These are phyloP conservation scores for Euclidium syriacum DNA, from an alignment of 345 rosid genomes.

Conservation along the genomic window DNA sequence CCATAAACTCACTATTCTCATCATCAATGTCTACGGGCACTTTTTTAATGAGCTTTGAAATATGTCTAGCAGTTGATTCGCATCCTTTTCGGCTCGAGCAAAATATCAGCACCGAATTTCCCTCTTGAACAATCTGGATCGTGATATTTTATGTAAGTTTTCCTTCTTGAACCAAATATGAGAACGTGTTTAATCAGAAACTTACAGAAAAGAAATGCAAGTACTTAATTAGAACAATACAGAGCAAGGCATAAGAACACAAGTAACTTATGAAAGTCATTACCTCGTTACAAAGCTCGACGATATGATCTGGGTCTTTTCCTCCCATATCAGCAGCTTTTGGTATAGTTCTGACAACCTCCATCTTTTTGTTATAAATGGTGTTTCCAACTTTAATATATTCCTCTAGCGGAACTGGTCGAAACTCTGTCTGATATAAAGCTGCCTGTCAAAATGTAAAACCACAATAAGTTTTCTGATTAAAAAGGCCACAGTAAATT, in stretches of 20 bases:
- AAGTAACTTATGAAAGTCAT: conserved; percentile 3
- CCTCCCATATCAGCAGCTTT: conserved; percentile 70
- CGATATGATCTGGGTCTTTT: conserved; percentile 95
- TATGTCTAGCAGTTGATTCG: conserved; percentile 92
- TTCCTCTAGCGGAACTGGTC: conserved; percentile 95
- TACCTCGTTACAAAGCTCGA: conserved; percentile 93
- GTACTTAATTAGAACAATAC: background rate
- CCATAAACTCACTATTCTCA: conserved; percentile 51
- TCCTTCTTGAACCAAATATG: conserved; percentile 21
- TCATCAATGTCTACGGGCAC: conserved; percentile 36
- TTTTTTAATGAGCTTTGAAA: conserved; percentile 70
- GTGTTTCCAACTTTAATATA: conserved; percentile 81
- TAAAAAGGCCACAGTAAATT: background rate
- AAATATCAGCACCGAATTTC: conserved; percentile 88
- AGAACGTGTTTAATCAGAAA: conserved; percentile 1
- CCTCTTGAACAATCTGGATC: conserved; percentile 88
- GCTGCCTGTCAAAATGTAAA: conserved; percentile 62
- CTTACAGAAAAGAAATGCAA: background rate
- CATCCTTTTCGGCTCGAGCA: conserved; percentile 99
- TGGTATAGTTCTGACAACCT: conserved; percentile 67
- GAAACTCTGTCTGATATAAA: conserved; percentile 82
- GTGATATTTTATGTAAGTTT: conserved; percentile 16
- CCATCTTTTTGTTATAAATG: conserved; percentile 78
- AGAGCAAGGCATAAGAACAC: background rate
- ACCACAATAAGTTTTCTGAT: conserved; percentile 12